Percentiles rank a stretch among this genome's conserved stretches.
Evolutionary conservation across 164 flowering plant genomes (phyloP).

Genomic region (Stephania cephalantha): DNA sequence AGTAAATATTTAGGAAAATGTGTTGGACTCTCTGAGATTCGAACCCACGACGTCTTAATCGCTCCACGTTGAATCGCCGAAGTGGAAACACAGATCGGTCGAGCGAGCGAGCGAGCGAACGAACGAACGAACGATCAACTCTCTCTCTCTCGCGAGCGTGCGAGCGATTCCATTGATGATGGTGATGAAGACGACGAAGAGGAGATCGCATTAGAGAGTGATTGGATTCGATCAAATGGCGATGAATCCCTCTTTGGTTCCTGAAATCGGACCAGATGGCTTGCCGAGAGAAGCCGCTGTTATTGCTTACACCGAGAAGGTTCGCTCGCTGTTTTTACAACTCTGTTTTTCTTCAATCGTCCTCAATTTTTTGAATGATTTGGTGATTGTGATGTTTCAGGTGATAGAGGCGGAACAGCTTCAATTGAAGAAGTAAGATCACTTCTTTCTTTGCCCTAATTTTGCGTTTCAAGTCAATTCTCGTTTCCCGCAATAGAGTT

Average conservation of each 20-base stretch:
- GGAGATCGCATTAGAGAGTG: not conserved
- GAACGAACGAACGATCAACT: too few species aligned
- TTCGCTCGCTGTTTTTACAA: conserved; percentile 17
- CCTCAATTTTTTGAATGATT: not conserved
- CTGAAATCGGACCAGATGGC: conserved; percentile 98
- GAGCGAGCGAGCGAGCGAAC: too few species aligned
- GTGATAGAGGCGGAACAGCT: conserved; percentile 81
- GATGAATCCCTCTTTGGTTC: conserved; percentile 35
- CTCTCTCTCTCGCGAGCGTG: too few species aligned
- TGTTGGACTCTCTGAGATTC: too few species aligned
- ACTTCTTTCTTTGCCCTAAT: not conserved
- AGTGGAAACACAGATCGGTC: too few species aligned
- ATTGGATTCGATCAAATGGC: conserved; percentile 32
- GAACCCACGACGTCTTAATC: too few species aligned
- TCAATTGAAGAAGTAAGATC: conserved; percentile 69
- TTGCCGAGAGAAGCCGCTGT: conserved; percentile 75
- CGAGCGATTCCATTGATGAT: not conserved
- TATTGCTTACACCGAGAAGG: conserved; percentile 93
- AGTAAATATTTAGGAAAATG: too few species aligned
- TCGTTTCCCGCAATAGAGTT: not conserved
- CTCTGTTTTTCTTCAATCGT: not conserved
- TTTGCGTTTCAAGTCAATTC: not conserved
- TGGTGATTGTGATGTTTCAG: conserved; percentile 28
- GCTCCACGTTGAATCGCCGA: too few species aligned
- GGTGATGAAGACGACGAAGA: conserved; percentile 2